A percentile compares a stretch with the other conserved stretches of the same genome.
Evolutionary conservation across 2,329 filamentous ascomycete species (phyloP).

Genomic region (Periconia sp.): DNA sequence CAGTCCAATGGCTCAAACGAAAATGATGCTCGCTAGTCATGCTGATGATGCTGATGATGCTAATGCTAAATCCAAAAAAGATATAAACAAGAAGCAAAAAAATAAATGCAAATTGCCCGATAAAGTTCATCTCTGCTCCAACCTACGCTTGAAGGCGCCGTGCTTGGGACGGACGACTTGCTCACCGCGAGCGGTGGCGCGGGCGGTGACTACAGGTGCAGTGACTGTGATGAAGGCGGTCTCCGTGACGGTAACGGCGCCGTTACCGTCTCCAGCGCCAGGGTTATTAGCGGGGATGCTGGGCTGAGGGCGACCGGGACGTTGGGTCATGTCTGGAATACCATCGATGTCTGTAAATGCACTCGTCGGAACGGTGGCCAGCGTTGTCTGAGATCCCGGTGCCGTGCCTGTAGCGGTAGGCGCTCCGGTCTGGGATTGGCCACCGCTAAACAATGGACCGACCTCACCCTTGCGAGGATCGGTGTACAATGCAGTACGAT

Average conservation of each 20-base stretch:
- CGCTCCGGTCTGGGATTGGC: constrained; percentile 10
- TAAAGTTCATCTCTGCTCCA: not conserved
- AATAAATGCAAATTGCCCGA: constrained; percentile 2
- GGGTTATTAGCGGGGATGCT: not conserved
- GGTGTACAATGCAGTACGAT: constrained; percentile 48
- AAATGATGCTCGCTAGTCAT: not conserved
- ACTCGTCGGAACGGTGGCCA: not conserved
- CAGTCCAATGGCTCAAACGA: not conserved
- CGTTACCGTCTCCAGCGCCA: not conserved
- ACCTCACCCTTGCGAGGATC: constrained; percentile 33
- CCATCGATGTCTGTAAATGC: not conserved
- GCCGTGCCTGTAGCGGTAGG: constrained; percentile 9
- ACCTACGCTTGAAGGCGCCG: not conserved
- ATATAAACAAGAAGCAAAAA: constrained; percentile 1
- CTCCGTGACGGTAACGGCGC: constrained; percentile 12
- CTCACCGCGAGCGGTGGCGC: constrained; percentile 1
- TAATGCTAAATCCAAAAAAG: not conserved
- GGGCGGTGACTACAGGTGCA: not conserved
- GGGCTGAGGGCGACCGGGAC: constrained; percentile 5
- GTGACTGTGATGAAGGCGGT: constrained; percentile 10
- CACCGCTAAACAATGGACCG: constrained; percentile 29
- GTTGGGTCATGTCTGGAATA: constrained; percentile 6
- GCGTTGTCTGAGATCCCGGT: constrained; percentile 1
- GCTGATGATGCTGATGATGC: constrained; percentile 4
- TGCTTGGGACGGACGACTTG: not conserved